These are phyloP conservation scores for Tetragonia tetragonoides DNA, from an alignment of 148 eudicot genomes.

Conservation along the genomic window DNA sequence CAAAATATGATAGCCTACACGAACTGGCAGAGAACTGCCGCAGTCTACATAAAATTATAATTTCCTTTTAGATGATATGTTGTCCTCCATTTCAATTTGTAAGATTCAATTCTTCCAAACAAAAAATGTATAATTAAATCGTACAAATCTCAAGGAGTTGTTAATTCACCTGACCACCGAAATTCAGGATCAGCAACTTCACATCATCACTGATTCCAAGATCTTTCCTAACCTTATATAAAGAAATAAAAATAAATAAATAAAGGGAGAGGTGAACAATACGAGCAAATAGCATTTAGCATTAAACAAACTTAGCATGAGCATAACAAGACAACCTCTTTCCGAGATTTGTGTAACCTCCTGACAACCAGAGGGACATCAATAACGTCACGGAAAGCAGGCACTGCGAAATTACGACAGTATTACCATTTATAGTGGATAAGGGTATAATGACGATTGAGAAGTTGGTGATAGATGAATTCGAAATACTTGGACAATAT, in stretches of 20 bases:
- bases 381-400: slow-evolving; percentile 93
- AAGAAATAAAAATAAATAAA: neutral
- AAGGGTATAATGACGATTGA: slow-evolving; percentile 1
- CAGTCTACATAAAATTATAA: neutral
- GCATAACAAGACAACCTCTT: slow-evolving; percentile 51
- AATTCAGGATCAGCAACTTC: slow-evolving; percentile 83
- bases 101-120: neutral
- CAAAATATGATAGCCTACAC: neutral
- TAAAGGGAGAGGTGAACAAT: neutral
- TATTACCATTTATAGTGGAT: slow-evolving; percentile 1
- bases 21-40: neutral
- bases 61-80: neutral
- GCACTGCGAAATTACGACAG: slow-evolving; percentile 55
- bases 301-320: slow-evolving; percentile 15
- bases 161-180: slow-evolving; percentile 88
- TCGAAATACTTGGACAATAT: slow-evolving; percentile 90
- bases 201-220: slow-evolving; percentile 69
- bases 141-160: neutral
- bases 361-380: slow-evolving; percentile 98
- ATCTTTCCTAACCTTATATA: slow-evolving; percentile 67
- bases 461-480: neutral
- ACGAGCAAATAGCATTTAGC: neutral
- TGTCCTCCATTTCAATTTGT: neutral
- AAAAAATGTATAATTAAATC: neutral
- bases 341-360: slow-evolving; percentile 83